Percentiles rank a stretch among this genome's conserved stretches.
phyloP scores from a whole-genome alignment of 768 basidiomycete genomes.

The Naematelia encephala region DNA sequence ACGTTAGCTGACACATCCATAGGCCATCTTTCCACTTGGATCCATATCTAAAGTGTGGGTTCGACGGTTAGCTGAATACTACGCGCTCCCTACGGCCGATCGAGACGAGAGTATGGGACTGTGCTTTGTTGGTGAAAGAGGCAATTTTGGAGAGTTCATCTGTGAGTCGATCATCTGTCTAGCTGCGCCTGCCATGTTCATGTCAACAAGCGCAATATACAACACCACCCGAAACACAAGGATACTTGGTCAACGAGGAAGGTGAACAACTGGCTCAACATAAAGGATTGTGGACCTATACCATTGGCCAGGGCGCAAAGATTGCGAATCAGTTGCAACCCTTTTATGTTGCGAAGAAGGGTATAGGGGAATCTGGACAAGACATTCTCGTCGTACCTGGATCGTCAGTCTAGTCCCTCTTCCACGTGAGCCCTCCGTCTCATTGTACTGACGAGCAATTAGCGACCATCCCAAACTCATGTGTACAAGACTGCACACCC shows the following conservation, averaged over 20 bases:
- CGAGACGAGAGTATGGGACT: slow-evolving; percentile 88
- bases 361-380: slow-evolving; percentile 56
- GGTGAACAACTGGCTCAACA: slow-evolving; percentile 63
- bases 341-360: slow-evolving; percentile 74
- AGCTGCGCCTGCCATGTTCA: background rate
- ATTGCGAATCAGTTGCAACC: slow-evolving; percentile 61
- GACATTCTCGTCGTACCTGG: slow-evolving; percentile 73
- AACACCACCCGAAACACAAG: slow-evolving; percentile 54
- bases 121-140: slow-evolving; percentile 85
- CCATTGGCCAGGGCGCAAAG: slow-evolving; percentile 75
- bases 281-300: slow-evolving; percentile 75
- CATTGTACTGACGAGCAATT: slow-evolving; percentile 8
- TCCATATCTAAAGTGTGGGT: slow-evolving; percentile 67
- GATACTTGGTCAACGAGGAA: slow-evolving; percentile 63
- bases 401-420: slow-evolving; percentile 54
- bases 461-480: slow-evolving; percentile 66
- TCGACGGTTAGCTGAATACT: slow-evolving; percentile 64
- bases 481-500: slow-evolving; percentile 48
- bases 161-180: slow-evolving; percentile 54
- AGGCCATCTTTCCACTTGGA: slow-evolving; percentile 73
- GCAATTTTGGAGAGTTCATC: slow-evolving; percentile 68
- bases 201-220: slow-evolving; percentile 63
- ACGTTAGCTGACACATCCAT: no score
- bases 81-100: slow-evolving; percentile 66
- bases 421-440: background rate